Conservation (phyloP, 192 early-diverging fungal species). For the Obelidium mucronatum region DNA sequence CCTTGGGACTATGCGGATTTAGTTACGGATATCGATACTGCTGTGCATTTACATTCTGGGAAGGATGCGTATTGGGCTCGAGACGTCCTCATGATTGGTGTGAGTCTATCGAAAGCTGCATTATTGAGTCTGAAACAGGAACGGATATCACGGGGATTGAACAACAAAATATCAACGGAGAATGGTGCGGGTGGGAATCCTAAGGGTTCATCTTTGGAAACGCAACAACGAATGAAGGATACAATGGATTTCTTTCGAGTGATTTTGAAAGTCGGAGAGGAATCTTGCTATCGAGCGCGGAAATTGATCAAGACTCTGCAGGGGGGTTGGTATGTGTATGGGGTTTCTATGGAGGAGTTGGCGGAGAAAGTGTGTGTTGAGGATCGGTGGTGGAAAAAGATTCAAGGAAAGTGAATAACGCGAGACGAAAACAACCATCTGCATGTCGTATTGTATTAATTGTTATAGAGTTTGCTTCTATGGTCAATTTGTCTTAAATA, state of each 20-base stretch:
- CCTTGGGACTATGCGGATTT: slow-evolving; percentile 35
- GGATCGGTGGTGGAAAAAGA: slow-evolving; percentile 32
- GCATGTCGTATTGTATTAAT: slow-evolving; percentile 5
- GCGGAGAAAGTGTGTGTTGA: slow-evolving; percentile 15
- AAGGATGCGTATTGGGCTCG: slow-evolving; percentile 18
- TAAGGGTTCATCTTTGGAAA: not conserved
- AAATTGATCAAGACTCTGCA: slow-evolving; percentile 17
- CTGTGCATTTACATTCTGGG: slow-evolving; percentile 15
- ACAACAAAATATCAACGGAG: not conserved
- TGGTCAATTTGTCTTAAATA: not conserved
- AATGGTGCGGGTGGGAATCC: not conserved
- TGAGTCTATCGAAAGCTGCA: slow-evolving; percentile 14
- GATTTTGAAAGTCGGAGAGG: not conserved
- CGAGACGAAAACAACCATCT: too few relatives aligned
- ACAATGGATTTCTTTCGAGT: slow-evolving; percentile 22
- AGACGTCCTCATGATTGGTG: slow-evolving; percentile 19
- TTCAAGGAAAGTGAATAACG: slow-evolving; percentile 1
- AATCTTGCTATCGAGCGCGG: slow-evolving; percentile 24
- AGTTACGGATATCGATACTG: slow-evolving; percentile 30
- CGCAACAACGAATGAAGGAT: slow-evolving; percentile 12
- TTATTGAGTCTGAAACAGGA: not conserved
- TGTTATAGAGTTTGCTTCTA: not conserved
- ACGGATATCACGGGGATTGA: not conserved
- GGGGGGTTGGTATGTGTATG: slow-evolving; percentile 18
- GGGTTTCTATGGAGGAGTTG: slow-evolving; percentile 8